These are phyloP conservation scores for Ogataea sp. DNA, from an alignment of 805 yeast genomes.

Conservation along the genomic window DNA sequence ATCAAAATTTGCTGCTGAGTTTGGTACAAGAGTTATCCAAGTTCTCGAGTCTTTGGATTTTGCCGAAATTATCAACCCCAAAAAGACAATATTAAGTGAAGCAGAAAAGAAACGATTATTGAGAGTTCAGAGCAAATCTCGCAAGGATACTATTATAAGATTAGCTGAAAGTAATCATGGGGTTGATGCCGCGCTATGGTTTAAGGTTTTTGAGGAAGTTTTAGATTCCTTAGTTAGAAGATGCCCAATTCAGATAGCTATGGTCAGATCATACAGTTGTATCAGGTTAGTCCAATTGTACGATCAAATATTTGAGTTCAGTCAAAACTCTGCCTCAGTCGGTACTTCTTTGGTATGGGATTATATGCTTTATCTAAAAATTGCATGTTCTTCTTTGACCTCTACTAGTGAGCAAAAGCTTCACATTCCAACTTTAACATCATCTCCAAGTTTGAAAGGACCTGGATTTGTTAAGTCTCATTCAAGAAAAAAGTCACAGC, in stretches of 20 bases:
- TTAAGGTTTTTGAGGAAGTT: constrained; percentile 73
- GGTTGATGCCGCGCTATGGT: constrained; percentile 95
- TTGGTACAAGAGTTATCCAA: constrained; percentile 70
- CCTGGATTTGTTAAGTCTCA: constrained; percentile 48
- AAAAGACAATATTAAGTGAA: constrained; percentile 47
- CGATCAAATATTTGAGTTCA: constrained; percentile 52
- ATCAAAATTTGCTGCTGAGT: constrained; percentile 69
- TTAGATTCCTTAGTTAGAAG: constrained; percentile 62
- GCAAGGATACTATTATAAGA: constrained; percentile 60
- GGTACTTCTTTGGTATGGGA: constrained; percentile 25
- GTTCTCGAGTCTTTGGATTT: constrained; percentile 67
- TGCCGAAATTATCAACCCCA: constrained; percentile 46
- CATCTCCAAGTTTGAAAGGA: constrained; percentile 17
- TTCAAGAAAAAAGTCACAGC: constrained; percentile 70
- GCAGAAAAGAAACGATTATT: constrained; percentile 72
- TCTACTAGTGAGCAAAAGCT: constrained; percentile 81
- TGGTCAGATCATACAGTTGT: constrained; percentile 87
- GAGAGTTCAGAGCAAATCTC: constrained; percentile 47
- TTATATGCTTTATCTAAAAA: constrained; percentile 67
- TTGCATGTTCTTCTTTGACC: constrained; percentile 87
- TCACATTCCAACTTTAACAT: constrained; percentile 39
- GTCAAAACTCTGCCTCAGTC: constrained; percentile 28
- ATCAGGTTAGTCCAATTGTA: constrained; percentile 80
- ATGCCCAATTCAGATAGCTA: constrained; percentile 90
- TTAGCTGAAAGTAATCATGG: constrained; percentile 91